Evolutionary conservation across 2,329 filamentous ascomycete genomes (phyloP), one percentile per base, ranked within the genome.

Genomic region (Fusarium dimerum): DNA sequence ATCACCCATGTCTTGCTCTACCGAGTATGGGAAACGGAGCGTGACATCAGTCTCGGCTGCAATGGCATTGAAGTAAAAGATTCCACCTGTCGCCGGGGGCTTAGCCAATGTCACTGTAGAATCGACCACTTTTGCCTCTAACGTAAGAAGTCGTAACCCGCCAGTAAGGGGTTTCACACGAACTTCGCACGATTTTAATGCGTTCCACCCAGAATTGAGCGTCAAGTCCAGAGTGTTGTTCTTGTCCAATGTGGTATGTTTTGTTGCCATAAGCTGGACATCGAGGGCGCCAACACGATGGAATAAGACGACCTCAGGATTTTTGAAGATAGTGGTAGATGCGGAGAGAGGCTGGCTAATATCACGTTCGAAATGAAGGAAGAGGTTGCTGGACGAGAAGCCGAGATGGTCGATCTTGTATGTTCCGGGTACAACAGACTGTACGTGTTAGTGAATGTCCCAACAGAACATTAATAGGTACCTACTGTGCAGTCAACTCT

Each of bases 11-110:
- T 90, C 85, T 52, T 89, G 86, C 67, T 97, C 92, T 11, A 93
- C 79, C 1, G 88, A 92, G 63, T 95, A 99, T 0, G 92, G 93
- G 43, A 92, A 81, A 7, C 78, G 77, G 18, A 97, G 76, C 18
- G 77, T 84, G 17, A 88, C 71, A 0, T 66, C 72, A 0, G 76
- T 75, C 3, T 77, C 63, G 0, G 76, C 59, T 0, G 70, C 59
- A 42, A 90, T 70, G 1, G 73, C 56, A 1, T 74, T 73, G 47
- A 87, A 79, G 40, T 66, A 68, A 50, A 87, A 78, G 5, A 80
- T 59, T 0, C 84, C 82, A 4, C 83, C 82, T 3, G 78, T 73
- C 50, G 85, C 82, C 0, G 79, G 74, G 3, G 76, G 76, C 50
- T 77, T 80, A 2, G 75, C 70, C 48, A 81, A 76, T 17, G 74